Evolutionary conservation across 1,139 yeast species (phyloP).

Genomic region (Suhomyces wounanorum): DNA sequence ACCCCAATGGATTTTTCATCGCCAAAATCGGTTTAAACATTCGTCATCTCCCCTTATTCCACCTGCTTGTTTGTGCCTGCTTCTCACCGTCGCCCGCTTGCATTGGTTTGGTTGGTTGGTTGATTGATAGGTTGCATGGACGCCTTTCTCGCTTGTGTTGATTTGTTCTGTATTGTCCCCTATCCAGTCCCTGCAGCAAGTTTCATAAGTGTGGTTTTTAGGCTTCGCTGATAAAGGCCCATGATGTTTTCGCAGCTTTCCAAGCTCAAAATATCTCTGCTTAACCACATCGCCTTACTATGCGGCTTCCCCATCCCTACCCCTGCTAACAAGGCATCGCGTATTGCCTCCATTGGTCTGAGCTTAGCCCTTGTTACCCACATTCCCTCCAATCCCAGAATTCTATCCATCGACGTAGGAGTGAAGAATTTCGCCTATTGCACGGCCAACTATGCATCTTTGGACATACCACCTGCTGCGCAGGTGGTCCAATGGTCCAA

Average conservation of each 20-base stretch:
- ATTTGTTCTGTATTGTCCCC: background rate
- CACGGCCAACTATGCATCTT: constrained; percentile 21
- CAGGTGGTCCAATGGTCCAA: constrained; percentile 33
- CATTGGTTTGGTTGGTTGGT: background rate
- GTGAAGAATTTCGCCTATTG: constrained; percentile 46
- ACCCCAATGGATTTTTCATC: background rate
- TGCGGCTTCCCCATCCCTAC: constrained; percentile 36
- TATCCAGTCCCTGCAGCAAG: background rate
- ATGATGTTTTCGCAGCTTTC: constrained; percentile 6
- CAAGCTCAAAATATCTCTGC: constrained; percentile 20
- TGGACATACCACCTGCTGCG: constrained; percentile 4
- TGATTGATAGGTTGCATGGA: background rate
- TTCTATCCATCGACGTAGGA: constrained; percentile 42
- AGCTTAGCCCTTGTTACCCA: constrained; percentile 21
- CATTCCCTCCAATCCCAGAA: constrained; percentile 18
- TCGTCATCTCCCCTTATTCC: background rate
- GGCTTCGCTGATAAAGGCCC: background rate
- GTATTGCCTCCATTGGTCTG: constrained; percentile 26
- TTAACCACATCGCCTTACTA: constrained; percentile 35
- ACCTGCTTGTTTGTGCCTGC: background rate
- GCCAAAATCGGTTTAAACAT: background rate
- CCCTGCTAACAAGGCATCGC: constrained; percentile 27
- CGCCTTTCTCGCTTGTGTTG: background rate
- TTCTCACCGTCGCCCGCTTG: background rate
- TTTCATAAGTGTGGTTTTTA: background rate